Base-by-base conservation (phyloP, 805 yeast genomes). In the Kluyveromyces starmeri region DNA sequence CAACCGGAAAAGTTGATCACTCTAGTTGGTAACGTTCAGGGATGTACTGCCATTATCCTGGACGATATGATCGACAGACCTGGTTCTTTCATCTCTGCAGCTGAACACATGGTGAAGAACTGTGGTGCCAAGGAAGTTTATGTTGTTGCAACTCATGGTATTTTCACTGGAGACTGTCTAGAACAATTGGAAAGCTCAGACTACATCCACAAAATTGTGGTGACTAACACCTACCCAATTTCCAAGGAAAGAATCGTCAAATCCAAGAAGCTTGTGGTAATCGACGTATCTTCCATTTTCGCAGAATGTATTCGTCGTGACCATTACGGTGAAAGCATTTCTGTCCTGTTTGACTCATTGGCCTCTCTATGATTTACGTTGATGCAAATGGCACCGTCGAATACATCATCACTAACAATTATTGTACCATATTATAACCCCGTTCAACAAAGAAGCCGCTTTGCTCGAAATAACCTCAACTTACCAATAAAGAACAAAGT, bases 281-380 rank as follows among this genome's bases (percentile, higher is more conserved):
- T 92, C 50, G 98, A 92, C 53, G 94, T 92, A 32, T 82, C 96
- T 41, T 82, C 95, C 13, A 86, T 92, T 35, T 83, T 92, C 54
- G 97, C 97, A 22, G 99, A 92, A 67, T 92, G 97, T 62, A 89
- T 92, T 42, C 79, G 99, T 65, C 82, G 99, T 67, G 96, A 92
- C 57, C 99, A 92, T 60, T 88, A 89, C 51, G 99, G 98, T 58
- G 97, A 89, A 66, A 81, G 94, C 49, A 88, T 89, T 42, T 83
- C 95, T 26, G 95, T 88, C 14, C 65, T 88, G 49, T 88, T 89
- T 58, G 95, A 88, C 59, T 85, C 94, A 32, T 69, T 86, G 44
- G 82, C 88, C 31, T 73, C 61, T 26, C 44, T 58, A 35, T 60
- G 50, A 40, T n/a, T 32, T 27, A 23, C n/a, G n/a, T n/a, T n/a